Percentiles rank a stretch among this genome's conserved stretches.
phyloP scores from a whole-genome alignment of 2,329 filamentous ascomycete species.

The Akanthomyces uredinophilus region DNA sequence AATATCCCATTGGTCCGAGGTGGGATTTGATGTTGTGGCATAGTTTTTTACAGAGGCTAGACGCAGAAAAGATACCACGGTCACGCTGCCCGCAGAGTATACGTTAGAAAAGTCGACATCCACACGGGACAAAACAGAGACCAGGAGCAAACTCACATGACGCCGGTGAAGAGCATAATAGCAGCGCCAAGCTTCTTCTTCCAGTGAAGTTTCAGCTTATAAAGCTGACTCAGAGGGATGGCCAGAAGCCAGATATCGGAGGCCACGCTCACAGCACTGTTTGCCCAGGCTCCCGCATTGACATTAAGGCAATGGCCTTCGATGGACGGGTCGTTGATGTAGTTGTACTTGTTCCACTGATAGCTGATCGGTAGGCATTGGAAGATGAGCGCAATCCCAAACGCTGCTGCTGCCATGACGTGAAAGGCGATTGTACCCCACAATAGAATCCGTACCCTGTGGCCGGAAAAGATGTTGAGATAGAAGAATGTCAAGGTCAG shows the following conservation, averaged over 20 bases:
- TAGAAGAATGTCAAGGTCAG: conserved; percentile 46
- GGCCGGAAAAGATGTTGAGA: conserved; percentile 41
- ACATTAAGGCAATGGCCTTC: conserved; percentile 41
- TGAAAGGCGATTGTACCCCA: conserved; percentile 33
- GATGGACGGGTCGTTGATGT: conserved; percentile 22
- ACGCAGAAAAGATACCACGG: conserved; percentile 27
- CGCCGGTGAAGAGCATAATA: conserved; percentile 41
- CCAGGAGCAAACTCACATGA: conserved; percentile 20
- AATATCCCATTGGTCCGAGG: conserved; percentile 24
- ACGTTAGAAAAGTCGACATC: background rate
- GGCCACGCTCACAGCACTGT: conserved; percentile 41
- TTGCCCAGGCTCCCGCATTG: conserved; percentile 41
- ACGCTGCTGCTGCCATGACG: conserved; percentile 29
- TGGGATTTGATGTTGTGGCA: conserved; percentile 24
- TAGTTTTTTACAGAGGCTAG: conserved; percentile 25
- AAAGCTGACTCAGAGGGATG: conserved; percentile 38
- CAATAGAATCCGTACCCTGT: conserved; percentile 30
- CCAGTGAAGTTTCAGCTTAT: conserved; percentile 32
- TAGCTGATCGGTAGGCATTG: conserved; percentile 42
- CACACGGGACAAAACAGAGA: conserved; percentile 16
- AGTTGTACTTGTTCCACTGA: conserved; percentile 46
- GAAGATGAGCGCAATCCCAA: conserved; percentile 36
- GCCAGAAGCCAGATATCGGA: conserved; percentile 43
- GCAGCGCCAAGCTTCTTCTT: conserved; percentile 26
- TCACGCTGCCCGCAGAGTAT: conserved; percentile 18